Base-by-base conservation (phyloP, 2,329 filamentous ascomycete genomes). In the Paraphaeosphaeria minitans region DNA sequence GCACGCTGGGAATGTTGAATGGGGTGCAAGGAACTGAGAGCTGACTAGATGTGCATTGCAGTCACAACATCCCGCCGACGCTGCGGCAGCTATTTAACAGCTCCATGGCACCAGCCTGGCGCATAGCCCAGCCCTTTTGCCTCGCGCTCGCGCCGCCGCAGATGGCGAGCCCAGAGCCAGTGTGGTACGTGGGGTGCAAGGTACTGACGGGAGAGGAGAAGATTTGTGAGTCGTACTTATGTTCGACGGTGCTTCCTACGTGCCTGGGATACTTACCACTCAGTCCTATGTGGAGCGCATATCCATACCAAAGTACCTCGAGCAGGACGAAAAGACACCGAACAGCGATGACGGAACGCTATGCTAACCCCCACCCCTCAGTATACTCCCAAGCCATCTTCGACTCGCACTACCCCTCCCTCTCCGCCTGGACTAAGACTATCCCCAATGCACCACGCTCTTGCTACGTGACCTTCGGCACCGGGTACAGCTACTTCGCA, bases 171-270 rank as follows among this genome's bases (percentile, higher is more conserved):
- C 62, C 66, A 16, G 73, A 75, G 57, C 67, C 72, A 37, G 58
- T 75, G 14, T 76, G 73, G 73, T 75, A 75, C 61, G 66, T 73
- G 12, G 71, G 70, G 14, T 72, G 67, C 45, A 75, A 71, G 55
- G 72, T 70, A 43, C 55, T 71, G 54, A 65, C 61, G 41, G 72
- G 71, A n/a, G 65, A 73, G 56, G 73, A 75, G 14, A 76, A 75
- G 64, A 70, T 75, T 33, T 72, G 73, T 75, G 48, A 68, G 72
- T 72, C 4, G 27, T 29, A 8, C n/a, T n/a, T n/a, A 8, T 29
- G 27, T 4, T 4, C 24, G 43, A 46, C 46, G 5, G 21, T 13
- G 45, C 43, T 27, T 31, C 29, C 47, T 47, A 24, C 50, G 14
- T 8, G 27, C 56, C 37, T 33, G 41, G 35, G 29, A n/a, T n/a